These are phyloP conservation scores for Leptomonas seymouri DNA, from an alignment of 208 protist genomes.

Conservation along the genomic window DNA sequence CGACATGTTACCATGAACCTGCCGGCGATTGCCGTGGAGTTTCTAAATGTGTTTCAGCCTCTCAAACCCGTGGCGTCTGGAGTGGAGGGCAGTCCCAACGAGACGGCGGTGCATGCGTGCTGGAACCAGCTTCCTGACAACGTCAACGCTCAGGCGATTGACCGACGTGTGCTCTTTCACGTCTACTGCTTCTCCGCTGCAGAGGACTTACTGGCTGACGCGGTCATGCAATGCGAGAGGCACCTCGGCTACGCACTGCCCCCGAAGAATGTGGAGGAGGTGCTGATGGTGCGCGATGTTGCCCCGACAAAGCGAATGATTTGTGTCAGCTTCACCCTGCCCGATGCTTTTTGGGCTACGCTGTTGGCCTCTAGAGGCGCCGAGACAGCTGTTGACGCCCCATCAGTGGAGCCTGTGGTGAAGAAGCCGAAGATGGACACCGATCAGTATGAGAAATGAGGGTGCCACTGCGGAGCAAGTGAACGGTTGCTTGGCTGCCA, in stretches of 20 bases:
- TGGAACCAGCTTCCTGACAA: slow-evolving; percentile 32
- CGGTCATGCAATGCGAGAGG: slow-evolving; percentile 75
- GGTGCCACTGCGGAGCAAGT: too few species aligned
- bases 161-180: slow-evolving; percentile 66
- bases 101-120: slow-evolving; percentile 8
- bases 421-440: slow-evolving; percentile 8
- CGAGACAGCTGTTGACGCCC: not conserved
- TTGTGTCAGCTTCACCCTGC: slow-evolving; percentile 93
- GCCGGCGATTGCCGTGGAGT: slow-evolving; percentile 95
- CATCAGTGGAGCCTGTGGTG: not conserved
- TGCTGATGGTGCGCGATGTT: slow-evolving; percentile 94
- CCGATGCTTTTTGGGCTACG: slow-evolving; percentile 59
- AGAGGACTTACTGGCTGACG: slow-evolving; percentile 59
- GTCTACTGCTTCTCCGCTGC: slow-evolving; percentile 90
- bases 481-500: too few species aligned
- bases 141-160: slow-evolving; percentile 11
- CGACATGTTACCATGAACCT: slow-evolving; percentile 98
- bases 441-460: too few species aligned
- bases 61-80: not conserved
- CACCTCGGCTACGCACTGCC: slow-evolving; percentile 50
- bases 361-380: slow-evolving; percentile 5
- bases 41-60: slow-evolving; percentile 92
- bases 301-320: slow-evolving; percentile 96
- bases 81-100: not conserved
- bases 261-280: slow-evolving; percentile 52